These are phyloP conservation scores for Cercis canadensis DNA, from an alignment of 306 rosid genomes.

Conservation along the genomic window DNA sequence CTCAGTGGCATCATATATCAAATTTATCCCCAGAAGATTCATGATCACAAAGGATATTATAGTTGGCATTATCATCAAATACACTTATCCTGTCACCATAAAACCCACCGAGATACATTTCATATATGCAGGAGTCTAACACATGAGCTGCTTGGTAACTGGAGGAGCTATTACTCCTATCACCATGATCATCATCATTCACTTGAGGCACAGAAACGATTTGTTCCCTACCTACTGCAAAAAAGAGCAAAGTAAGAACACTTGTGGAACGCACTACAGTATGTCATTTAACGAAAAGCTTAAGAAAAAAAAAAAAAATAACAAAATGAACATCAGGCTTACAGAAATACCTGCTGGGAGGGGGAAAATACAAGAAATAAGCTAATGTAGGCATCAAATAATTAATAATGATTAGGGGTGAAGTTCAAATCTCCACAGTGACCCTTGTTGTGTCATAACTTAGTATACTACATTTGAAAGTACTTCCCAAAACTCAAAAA, in stretches of 20 bases:
- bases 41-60: constrained; percentile 50
- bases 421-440: neutral
- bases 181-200: constrained; percentile 47
- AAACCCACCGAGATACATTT: constrained; percentile 50
- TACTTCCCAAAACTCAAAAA: no score
- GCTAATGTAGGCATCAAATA: neutral
- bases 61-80: constrained; percentile 46
- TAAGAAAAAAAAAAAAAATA: neutral
- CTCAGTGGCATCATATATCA: constrained; percentile 53
- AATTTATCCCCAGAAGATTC: constrained; percentile 51
- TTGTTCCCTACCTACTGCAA: constrained; percentile 44
- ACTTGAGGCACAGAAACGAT: constrained; percentile 39
- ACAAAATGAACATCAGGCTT: neutral
- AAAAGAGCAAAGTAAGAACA: neutral
- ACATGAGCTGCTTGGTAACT: constrained; percentile 48
- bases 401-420: constrained; percentile 9
- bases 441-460: no score
- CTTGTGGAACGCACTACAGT: constrained; percentile 14
- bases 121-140: constrained; percentile 62
- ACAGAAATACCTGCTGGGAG: neutral
- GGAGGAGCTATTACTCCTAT: constrained; percentile 43
- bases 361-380: constrained; percentile 3
- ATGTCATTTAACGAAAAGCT: neutral
- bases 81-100: constrained; percentile 40
- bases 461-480: no score